Evolutionary conservation across 108 stramenopile species (phyloP), one percentile per base, ranked within the genome.

Genomic region (Stephanodiscus minutulus): DNA sequence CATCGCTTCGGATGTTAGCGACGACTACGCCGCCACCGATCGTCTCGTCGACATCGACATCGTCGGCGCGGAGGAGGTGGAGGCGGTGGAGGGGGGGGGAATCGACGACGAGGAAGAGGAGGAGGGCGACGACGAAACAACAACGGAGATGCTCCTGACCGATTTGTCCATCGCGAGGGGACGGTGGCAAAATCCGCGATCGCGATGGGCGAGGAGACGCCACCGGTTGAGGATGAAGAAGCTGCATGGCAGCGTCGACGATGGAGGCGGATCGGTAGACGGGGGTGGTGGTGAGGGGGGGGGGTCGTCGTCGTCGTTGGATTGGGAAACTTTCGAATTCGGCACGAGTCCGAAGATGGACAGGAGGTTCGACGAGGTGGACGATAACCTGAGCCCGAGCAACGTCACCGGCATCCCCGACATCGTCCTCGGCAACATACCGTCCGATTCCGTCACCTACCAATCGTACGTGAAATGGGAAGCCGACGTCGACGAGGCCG

Each of bases 311-410:
- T n/a, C n/a, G n/a, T n/a, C n/a, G n/a, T 66, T 78, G 57, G 53
- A 78, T 71, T 78, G 77, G 77, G 77, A 78, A 28, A 48, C 52
- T n/a, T 72, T 72, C 36, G 77, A 79, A n/a, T 79, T 79, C 62
- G 65, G 77, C 12, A 36, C 55, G 31, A 75, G 70, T 55, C 77
- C 77, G 18, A 78, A 78, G 53, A 78, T 78, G 77, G 77, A 78
- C 65, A 66, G 39, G 46, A 56, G 77, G 39, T 79, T 72, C 68
- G 44, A 54, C 49, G 49, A 66, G 50, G 21, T 1, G 6, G 59
- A 60, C 24, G 41, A 53, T 50, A 39, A 37, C 17, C 48, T n/a
- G 41, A 67, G 17, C 62, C 39, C 67, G 43, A 63, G 31, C 35
- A 44, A 72, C 35, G 33, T 24, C 49, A 65, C 60, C n/a, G 67